These are phyloP conservation scores for Dryas alaskensis DNA, from an alignment of 306 rosid species.

Conservation along the genomic window DNA sequence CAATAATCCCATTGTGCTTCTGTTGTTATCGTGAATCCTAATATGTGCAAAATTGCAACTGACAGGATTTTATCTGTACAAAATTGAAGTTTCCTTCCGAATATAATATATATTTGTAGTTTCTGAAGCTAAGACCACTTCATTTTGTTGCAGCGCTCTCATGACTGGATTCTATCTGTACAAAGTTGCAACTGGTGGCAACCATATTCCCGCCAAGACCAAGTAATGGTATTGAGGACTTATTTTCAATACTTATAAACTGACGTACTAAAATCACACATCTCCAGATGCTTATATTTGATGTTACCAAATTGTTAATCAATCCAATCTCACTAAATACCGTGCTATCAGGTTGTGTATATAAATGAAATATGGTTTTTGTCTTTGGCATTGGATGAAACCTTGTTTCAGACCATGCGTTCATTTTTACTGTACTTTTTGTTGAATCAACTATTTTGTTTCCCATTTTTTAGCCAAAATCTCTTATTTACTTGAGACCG, in stretches of 20 bases:
- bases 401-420: background rate
- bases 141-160: constrained; percentile 54
- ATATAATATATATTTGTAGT: background rate
- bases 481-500: no score
- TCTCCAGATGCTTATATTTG: constrained; percentile 8
- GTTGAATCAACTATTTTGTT: background rate
- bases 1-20: background rate
- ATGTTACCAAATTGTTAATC: constrained; percentile 2
- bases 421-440: background rate
- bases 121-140: constrained; percentile 3
- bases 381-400: background rate
- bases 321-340: background rate
- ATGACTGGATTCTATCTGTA: constrained; percentile 72
- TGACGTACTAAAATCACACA: background rate
- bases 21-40: background rate
- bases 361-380: constrained; percentile 5
- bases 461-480: no score
- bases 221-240: constrained; percentile 33
- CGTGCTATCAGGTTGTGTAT: constrained; percentile 8
- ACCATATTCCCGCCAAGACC: constrained; percentile 67
- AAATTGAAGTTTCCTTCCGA: background rate
- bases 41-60: no score
- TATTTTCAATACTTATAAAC: background rate
- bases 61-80: no score
- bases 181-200: constrained; percentile 86